phyloP scores from a whole-genome alignment of 371 early-diverging fungal genomes.

The Dichotomocladium elegans region DNA sequence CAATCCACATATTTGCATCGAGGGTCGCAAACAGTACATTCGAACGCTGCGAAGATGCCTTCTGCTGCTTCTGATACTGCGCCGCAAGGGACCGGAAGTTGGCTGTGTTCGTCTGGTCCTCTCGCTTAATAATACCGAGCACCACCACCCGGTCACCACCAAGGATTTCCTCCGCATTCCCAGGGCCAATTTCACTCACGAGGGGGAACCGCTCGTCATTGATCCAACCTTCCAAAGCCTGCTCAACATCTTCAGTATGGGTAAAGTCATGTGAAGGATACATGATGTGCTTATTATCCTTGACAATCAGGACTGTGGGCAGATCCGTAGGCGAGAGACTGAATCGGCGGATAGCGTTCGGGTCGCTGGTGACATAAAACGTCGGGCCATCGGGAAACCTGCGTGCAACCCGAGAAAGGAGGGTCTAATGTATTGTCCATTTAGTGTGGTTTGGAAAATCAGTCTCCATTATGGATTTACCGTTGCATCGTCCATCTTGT shows the following conservation, averaged over 20 bases:
- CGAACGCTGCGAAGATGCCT: background rate
- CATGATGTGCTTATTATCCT: slow-evolving; percentile 23
- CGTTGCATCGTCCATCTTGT: slow-evolving; percentile 8
- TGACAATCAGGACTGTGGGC: slow-evolving; percentile 31
- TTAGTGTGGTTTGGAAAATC: background rate
- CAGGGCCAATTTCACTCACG: slow-evolving; percentile 25
- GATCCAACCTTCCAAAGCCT: slow-evolving; percentile 28
- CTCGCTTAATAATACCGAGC: slow-evolving; percentile 16
- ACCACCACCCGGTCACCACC: slow-evolving; percentile 25
- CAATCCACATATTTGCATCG: slow-evolving; percentile 14
- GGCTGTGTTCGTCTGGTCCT: slow-evolving; percentile 9
- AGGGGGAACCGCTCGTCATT: slow-evolving; percentile 36
- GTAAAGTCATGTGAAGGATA: slow-evolving; percentile 24
- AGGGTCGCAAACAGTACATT: slow-evolving; percentile 22
- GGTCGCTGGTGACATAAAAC: slow-evolving; percentile 31
- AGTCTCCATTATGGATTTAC: slow-evolving; percentile 4
- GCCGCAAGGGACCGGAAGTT: slow-evolving; percentile 19
- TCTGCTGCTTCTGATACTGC: slow-evolving; percentile 5
- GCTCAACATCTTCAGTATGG: slow-evolving; percentile 15
- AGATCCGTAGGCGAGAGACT: slow-evolving; percentile 17
- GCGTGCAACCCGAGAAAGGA: slow-evolving; percentile 22
- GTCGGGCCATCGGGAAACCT: slow-evolving; percentile 18
- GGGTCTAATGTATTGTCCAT: slow-evolving; percentile 8
- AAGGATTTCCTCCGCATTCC: slow-evolving; percentile 30
- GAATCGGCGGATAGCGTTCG: slow-evolving; percentile 15